Conservation (phyloP, 768 basidiomycete species). For the Neoboletus brunneissimus region DNA sequence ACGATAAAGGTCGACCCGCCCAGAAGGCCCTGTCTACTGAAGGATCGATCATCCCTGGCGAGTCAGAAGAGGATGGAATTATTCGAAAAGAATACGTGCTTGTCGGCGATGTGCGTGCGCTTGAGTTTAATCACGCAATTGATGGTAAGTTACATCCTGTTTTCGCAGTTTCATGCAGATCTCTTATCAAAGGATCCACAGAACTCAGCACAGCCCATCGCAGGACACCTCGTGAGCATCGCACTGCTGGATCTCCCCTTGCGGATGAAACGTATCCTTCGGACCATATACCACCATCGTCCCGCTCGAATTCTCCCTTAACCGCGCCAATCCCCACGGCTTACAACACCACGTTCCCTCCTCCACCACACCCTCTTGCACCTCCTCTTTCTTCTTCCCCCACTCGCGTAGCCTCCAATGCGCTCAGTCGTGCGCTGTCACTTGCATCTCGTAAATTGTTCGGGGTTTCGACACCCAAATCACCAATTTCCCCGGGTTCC, state of each 20-base stretch:
- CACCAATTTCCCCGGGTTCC: conserved; percentile 36
- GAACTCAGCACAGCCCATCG: conserved; percentile 64
- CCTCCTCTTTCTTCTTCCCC: conserved; percentile 68
- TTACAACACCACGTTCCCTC: conserved; percentile 61
- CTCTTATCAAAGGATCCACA: conserved; percentile 30
- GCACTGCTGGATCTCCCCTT: conserved; percentile 46
- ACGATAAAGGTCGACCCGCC: conserved; percentile 12
- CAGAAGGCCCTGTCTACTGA: conserved; percentile 44
- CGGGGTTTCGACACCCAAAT: conserved; percentile 46
- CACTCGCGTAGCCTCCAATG: conserved; percentile 65
- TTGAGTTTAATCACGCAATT: conserved; percentile 88
- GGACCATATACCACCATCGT: conserved; percentile 34
- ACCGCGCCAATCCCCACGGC: conserved; percentile 21
- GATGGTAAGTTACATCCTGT: conserved; percentile 60
- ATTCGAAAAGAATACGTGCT: conserved; percentile 89
- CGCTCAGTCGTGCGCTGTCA: conserved; percentile 74
- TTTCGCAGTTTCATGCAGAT: neutral
- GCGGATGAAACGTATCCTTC: conserved; percentile 40
- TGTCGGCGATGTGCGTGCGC: conserved; percentile 83
- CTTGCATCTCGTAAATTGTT: conserved; percentile 82
- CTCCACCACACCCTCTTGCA: conserved; percentile 48
- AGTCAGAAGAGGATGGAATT: conserved; percentile 79
- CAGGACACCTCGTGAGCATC: conserved; percentile 57
- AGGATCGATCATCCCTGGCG: conserved; percentile 73
- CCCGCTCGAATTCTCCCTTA: conserved; percentile 24